Evolutionary conservation across 1,139 yeast species (phyloP).

Genomic region (Saccharomycopsis phalli): DNA sequence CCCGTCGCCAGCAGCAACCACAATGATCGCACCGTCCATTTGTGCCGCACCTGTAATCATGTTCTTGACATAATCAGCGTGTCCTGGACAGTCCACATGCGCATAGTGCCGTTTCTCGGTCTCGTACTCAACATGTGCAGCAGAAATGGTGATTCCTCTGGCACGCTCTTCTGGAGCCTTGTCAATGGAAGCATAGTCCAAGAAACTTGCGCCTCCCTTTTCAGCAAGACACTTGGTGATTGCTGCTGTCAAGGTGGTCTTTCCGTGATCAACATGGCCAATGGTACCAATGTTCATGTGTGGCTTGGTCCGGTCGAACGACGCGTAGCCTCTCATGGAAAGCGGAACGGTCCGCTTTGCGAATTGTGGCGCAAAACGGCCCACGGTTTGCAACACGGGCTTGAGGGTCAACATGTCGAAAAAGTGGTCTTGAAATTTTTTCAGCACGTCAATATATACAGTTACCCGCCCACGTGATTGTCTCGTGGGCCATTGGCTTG

Average conservation of each 20-base stretch:
- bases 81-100: constrained; percentile 92
- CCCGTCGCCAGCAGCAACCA: constrained; percentile 98
- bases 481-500: too few relatives aligned
- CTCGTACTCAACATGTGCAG: constrained; percentile 95
- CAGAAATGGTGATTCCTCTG: constrained; percentile 97
- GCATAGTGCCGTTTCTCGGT: constrained; percentile 91
- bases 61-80: constrained; percentile 96
- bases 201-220: constrained; percentile 86
- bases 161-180: constrained; percentile 99
- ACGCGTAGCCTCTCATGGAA: constrained; percentile 32
- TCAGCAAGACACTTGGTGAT: constrained; percentile 89
- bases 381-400: too few relatives aligned
- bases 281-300: constrained; percentile 95
- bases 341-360: not conserved
- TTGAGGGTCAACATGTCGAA: too few relatives aligned
- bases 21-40: constrained; percentile 99
- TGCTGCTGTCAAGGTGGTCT: constrained; percentile 96
- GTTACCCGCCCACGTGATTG: too few relatives aligned
- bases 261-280: constrained; percentile 98
- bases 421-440: too few relatives aligned
- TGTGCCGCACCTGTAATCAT: constrained; percentile 99
- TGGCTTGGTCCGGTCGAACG: constrained; percentile 86
- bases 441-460: not conserved
- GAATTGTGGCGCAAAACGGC: too few relatives aligned
- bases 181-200: constrained; percentile 90